Base-by-base conservation (phyloP, 805 yeast genomes). In the Starmerella vitae region DNA sequence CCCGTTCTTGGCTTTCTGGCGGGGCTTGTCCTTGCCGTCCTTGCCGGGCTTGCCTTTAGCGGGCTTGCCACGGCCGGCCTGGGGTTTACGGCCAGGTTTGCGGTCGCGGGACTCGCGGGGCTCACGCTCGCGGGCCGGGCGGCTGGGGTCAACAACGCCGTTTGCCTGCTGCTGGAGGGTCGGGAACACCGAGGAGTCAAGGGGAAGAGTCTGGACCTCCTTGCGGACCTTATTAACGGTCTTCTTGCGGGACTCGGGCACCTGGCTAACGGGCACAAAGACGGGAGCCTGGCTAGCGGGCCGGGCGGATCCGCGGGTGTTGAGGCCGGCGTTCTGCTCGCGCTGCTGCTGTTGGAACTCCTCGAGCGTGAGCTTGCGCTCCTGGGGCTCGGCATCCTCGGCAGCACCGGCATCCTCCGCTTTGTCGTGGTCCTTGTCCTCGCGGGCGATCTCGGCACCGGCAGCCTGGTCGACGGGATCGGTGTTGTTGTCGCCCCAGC, bases 401-500 rank as follows among this genome's bases (percentile, higher is more conserved):
- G 54, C 68, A 44, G 60, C 69, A 25, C 50, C 64, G 26, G 53
- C 59, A 47, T 58, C 65, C 46, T 61, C 64, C 43, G 60, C 67
- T 31, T 37, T 55, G 38, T 51, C 63, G 36, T 45, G 55, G 36
- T 52, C 62, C 38, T 59, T 66, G 37, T 58, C 66, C 46, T 55
- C 63, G 43, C 47, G 49, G 43, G 63, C 64, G 36, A 59, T 46
- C 44, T 59, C 60, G 52, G 64, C 74, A 44, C 59, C 73, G 45
- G 66, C 73, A 41, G 62, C 68, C 58, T 67, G 68, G 52, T 72
- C 81, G 51, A 67, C 79, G 61, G 70, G 74, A 70, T 76, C 82
- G 60, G 67, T 70, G 57, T 68, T 66, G 64, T 78, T 74, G 59
- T 77, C 83, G 60, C 94, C 93, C 88, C 94, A 83, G 51, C 85